Evolutionary conservation across 768 basidiomycete genomes (phyloP).

Genomic region (Mycena indigotica): DNA sequence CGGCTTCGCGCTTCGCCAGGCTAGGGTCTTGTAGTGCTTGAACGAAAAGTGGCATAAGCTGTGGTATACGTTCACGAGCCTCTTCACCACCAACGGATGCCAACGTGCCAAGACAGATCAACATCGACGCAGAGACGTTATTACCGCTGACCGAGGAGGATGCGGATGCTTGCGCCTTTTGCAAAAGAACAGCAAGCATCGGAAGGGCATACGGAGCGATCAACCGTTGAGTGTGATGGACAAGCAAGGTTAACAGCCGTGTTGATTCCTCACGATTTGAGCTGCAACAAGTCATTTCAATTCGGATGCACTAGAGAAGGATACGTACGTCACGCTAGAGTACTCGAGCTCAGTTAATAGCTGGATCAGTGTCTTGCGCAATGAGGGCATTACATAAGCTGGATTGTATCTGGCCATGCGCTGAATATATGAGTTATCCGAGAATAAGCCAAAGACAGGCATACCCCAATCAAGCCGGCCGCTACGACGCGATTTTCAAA

Average conservation of each 20-base stretch:
- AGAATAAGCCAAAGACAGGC: background rate
- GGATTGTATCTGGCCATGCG: conserved; percentile 94
- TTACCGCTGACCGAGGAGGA: conserved; percentile 68
- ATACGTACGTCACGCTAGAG: conserved; percentile 70
- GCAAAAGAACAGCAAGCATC: conserved; percentile 87
- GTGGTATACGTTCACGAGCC: conserved; percentile 77
- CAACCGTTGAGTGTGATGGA: conserved; percentile 87
- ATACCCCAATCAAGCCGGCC: conserved; percentile 77
- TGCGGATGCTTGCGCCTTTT: conserved; percentile 55
- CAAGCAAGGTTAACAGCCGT: conserved; percentile 82
- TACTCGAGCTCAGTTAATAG: conserved; percentile 96
- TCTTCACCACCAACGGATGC: conserved; percentile 94
- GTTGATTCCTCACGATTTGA: conserved; percentile 91
- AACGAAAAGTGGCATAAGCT: conserved; percentile 90
- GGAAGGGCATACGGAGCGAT: conserved; percentile 96
- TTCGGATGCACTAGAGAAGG: background rate
- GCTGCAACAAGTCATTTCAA: conserved; percentile 41
- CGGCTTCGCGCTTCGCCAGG: conserved; percentile 87
- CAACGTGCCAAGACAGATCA: conserved; percentile 93
- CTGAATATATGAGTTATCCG: background rate
- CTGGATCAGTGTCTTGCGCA: conserved; percentile 94
- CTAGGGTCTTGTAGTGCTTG: conserved; percentile 85
- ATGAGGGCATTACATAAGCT: conserved; percentile 98
- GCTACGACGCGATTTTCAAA: conserved; percentile 92
- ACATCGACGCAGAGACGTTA: conserved; percentile 83